Percentiles rank a stretch among this genome's conserved stretches.
phyloP scores from a whole-genome alignment of 352 stramenopile genomes.

The Phytophthora sojae region DNA sequence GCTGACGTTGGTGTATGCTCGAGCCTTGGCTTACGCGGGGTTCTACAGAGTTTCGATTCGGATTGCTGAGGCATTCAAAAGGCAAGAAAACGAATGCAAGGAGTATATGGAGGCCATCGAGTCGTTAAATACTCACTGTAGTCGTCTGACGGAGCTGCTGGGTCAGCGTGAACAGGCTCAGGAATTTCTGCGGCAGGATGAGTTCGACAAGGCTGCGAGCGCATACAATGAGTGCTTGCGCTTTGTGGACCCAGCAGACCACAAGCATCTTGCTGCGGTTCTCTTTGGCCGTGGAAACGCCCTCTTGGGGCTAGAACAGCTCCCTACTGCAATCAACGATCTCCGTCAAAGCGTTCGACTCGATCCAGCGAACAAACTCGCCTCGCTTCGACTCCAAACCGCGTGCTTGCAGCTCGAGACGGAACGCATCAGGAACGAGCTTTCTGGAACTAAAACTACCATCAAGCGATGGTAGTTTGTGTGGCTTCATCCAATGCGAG shows the following conservation, averaged over 20 bases:
- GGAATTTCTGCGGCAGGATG: conserved; percentile 13
- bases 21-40: conserved; percentile 27
- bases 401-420: conserved; percentile 27
- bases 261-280: conserved; percentile 27
- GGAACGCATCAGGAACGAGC: conserved; percentile 16
- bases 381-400: conserved; percentile 28
- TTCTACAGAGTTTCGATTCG: conserved; percentile 35
- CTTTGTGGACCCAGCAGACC: conserved; percentile 13
- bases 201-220: conserved; percentile 22
- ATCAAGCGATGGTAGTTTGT: not conserved
- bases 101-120: not conserved
- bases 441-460: conserved; percentile 5
- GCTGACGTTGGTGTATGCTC: conserved; percentile 38
- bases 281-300: conserved; percentile 35
- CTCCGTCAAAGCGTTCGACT: conserved; percentile 23
- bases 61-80: conserved; percentile 5
- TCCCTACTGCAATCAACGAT: conserved; percentile 26
- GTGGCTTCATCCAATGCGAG: no score
- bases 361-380: conserved; percentile 29
- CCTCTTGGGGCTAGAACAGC: conserved; percentile 19
- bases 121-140: conserved; percentile 16
- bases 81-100: not conserved
- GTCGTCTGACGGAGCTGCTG: conserved; percentile 21
- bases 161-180: conserved; percentile 31
- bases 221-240: conserved; percentile 36